Percentiles rank a stretch among this genome's conserved stretches.
Conservation (phyloP, 2,329 filamentous ascomycete genomes). For the Didymella pomorum region DNA sequence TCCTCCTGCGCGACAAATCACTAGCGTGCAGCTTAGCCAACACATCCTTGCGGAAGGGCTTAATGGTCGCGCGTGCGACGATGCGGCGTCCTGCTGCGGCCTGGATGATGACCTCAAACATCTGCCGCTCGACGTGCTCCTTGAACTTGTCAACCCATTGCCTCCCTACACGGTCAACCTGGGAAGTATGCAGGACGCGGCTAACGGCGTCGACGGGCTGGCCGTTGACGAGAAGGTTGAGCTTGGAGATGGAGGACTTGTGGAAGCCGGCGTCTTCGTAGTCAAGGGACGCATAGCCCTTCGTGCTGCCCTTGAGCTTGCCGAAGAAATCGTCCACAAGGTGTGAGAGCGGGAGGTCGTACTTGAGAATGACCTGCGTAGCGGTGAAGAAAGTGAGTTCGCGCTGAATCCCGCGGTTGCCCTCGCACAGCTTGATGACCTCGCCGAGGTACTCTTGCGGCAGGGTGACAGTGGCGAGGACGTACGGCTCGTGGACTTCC, state of each 20-base stretch:
- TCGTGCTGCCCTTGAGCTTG: slow-evolving; percentile 90
- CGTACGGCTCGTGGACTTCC: slow-evolving; percentile 76
- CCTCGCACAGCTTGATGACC: slow-evolving; percentile 93
- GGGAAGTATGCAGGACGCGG: slow-evolving; percentile 84
- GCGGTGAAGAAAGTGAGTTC: slow-evolving; percentile 90
- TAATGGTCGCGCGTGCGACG: slow-evolving; percentile 91
- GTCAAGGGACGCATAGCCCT: slow-evolving; percentile 94
- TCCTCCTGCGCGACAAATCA: slow-evolving; percentile 81
- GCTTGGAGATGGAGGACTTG: slow-evolving; percentile 79
- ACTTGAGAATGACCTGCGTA: slow-evolving; percentile 93
- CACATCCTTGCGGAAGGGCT: slow-evolving; percentile 96
- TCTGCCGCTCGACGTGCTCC: slow-evolving; percentile 92
- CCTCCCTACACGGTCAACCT: slow-evolving; percentile 80
- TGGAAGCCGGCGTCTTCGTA: slow-evolving; percentile 96
- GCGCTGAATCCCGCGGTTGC: slow-evolving; percentile 85
- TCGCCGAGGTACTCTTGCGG: slow-evolving; percentile 94
- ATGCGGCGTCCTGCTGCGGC: slow-evolving; percentile 83
- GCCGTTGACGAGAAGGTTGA: slow-evolving; percentile 94
- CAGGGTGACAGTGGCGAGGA: slow-evolving; percentile 84
- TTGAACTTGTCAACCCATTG: slow-evolving; percentile 97
- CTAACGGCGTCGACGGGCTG: slow-evolving; percentile 91
- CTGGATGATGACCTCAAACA: slow-evolving; percentile 97
- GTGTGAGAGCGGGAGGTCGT: slow-evolving; percentile 85
- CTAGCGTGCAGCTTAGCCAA: slow-evolving; percentile 90
- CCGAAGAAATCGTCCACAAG: slow-evolving; percentile 98